phyloP scores from a whole-genome alignment of 2,329 filamentous ascomycete species.

The Fusarium sp. region DNA sequence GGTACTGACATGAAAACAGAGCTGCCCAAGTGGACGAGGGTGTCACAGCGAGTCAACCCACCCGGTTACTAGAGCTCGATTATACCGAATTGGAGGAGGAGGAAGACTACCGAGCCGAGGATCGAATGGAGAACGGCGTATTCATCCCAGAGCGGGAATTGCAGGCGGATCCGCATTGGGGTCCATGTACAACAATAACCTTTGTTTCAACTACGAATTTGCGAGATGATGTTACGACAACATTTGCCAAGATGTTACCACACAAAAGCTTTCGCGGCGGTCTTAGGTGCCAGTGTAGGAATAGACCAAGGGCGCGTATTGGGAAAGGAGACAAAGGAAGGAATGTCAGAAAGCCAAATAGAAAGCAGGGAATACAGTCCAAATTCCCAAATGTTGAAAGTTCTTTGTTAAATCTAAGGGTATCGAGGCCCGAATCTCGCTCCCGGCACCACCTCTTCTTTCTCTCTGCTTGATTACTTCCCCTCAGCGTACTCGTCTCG shows the following conservation, averaged over 20 bases:
- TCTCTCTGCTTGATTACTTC: conserved; percentile 37
- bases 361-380: conserved; percentile 16
- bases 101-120: conserved; percentile 20
- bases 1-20: conserved; percentile 63
- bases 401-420: conserved; percentile 40
- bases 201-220: conserved; percentile 47
- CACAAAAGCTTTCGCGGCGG: conserved; percentile 16
- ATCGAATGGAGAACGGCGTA: conserved; percentile 43
- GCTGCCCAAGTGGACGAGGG: conserved; percentile 92
- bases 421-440: conserved; percentile 43
- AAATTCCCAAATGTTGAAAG: conserved; percentile 16
- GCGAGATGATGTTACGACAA: conserved; percentile 41
- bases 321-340: conserved; percentile 3
- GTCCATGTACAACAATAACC: conserved; percentile 51
- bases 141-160: conserved; percentile 40
- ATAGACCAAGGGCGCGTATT: conserved; percentile 35
- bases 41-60: conserved; percentile 93
- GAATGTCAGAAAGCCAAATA: conserved; percentile 17
- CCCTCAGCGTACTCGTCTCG: conserved; percentile 58
- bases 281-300: conserved; percentile 38
- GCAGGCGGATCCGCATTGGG: conserved; percentile 33
- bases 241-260: conserved; percentile 23
- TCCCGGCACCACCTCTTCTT: conserved; percentile 2
- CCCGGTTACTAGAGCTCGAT: conserved; percentile 81
- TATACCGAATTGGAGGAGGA: conserved; percentile 22